phyloP scores from a whole-genome alignment of 2,329 filamentous ascomycete genomes.

The Cercospora citrullina region DNA sequence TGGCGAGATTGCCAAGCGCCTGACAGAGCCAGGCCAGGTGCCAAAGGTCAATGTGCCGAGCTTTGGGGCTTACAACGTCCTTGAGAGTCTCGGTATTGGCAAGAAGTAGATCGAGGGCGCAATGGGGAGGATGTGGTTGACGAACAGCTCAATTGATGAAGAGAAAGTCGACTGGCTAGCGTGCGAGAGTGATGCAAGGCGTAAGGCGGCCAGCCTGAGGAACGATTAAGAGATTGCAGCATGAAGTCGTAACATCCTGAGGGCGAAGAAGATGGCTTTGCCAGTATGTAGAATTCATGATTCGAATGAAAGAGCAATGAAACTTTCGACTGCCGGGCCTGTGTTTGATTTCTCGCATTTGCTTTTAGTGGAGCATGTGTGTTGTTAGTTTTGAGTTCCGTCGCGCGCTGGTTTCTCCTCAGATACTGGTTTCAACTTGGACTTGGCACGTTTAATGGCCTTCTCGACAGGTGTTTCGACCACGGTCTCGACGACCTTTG shows the following conservation, averaged over 20 bases:
- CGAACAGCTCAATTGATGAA: neutral
- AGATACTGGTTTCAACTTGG: neutral
- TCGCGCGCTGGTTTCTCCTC: neutral
- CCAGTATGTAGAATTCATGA: neutral
- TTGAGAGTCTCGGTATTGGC: neutral
- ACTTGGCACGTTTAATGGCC: neutral
- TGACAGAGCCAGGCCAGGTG: neutral
- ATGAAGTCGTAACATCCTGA: neutral
- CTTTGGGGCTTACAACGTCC: neutral
- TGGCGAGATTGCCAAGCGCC: neutral
- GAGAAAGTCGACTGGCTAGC: neutral
- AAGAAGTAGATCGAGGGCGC: neutral
- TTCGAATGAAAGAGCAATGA: neutral
- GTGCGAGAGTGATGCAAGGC: neutral
- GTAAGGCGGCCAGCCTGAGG: neutral
- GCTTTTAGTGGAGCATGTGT: neutral
- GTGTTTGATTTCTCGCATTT: neutral
- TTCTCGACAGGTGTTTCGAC: neutral
- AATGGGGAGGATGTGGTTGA: neutral
- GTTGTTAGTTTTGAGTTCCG: neutral
- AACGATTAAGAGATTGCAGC: neutral
- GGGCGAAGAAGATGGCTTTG: neutral
- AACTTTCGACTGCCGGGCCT: neutral
- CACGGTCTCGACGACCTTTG: neutral
- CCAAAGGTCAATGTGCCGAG: neutral